Base-by-base conservation (phyloP, 2,329 filamentous ascomycete genomes). In the Colletotrichum nymphaeae region DNA sequence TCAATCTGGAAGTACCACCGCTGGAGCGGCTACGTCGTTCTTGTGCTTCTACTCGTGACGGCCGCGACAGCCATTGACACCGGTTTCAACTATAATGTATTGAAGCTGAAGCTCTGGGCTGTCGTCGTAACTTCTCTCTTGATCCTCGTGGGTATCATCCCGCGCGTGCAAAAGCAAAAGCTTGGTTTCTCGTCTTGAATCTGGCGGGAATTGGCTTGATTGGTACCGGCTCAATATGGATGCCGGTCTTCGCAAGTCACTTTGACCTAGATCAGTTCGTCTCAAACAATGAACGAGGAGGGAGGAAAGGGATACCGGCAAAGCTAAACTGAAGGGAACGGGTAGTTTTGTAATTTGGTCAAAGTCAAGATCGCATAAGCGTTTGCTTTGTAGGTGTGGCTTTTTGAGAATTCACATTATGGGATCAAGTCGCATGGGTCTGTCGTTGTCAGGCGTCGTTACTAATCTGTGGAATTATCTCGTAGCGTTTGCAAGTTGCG, bases 1-100 rank as follows among this genome's bases (percentile, higher is more conserved):
- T 87, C 87, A 28, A 82, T 98, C 55, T 98, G 96, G 88, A 98
- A 97, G 84, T 98, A 95, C 78, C 97, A 98, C 82, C 91, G 96
- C 35, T 84, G 89, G 67, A 88, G 87, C 26, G 97, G 96, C 2
- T 98, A 99, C 80, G 76, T 91, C 8, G 85, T 95, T 72, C 84
- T 96, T 67, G 79, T 92, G 63, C 78, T 97, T 77, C 87, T 96
- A 74, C 83, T 97, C 74, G 91, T 90, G 11, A 97, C 95, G 0
- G 88, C 97, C 52, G 85, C 89, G 62, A 92, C 93, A 28, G 94
- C 95, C 1, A 94, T 92, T 3, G 88, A 92, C 83, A 98, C 96
- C 1, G 87, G 88, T 42, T 98, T 93, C 82, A 95, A 93, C 78
- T 80, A 89, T 75, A 88, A 87, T 28, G 88, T 93, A 1, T 83